Conservation (phyloP, 495 filamentous ascomycete genomes). For the Xylaria scruposa region DNA sequence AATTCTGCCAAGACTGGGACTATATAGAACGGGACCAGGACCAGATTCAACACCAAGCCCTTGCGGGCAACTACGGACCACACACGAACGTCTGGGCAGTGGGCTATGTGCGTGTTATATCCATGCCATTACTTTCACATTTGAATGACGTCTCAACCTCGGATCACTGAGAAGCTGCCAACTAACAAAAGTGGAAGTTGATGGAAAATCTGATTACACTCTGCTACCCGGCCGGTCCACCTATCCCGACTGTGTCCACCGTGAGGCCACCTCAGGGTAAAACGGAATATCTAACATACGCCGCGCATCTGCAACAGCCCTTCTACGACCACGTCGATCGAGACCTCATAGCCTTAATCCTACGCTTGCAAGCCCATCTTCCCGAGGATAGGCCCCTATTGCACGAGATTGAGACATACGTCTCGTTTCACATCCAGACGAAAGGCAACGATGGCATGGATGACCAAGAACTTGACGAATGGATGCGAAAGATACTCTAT, state of each 20-base stretch:
- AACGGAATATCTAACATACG: conserved; percentile 9
- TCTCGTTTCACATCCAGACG: neutral
- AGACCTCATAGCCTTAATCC: neutral
- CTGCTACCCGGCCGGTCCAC: conserved; percentile 8
- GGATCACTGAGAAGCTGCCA: neutral
- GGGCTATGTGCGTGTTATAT: conserved; percentile 1
- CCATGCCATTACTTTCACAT: too few species aligned
- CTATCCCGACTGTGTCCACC: neutral
- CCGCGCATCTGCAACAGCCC: neutral
- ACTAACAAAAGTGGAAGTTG: neutral
- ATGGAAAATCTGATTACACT: conserved; percentile 24
- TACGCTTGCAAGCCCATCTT: conserved; percentile 14
- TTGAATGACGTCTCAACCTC: neutral
- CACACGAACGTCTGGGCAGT: conserved; percentile 15
- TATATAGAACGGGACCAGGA: neutral
- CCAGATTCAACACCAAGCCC: neutral
- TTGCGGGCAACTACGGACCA: conserved; percentile 17
- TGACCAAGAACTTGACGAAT: neutral
- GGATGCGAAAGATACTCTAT: conserved; percentile 8
- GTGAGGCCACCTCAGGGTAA: neutral
- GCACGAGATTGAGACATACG: neutral
- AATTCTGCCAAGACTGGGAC: conserved; percentile 20
- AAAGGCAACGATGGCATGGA: neutral
- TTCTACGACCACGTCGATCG: conserved; percentile 5
- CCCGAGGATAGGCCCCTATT: neutral